Evolutionary conservation across 192 early-diverging fungal species (phyloP).

Genomic region (Endogone sp.): DNA sequence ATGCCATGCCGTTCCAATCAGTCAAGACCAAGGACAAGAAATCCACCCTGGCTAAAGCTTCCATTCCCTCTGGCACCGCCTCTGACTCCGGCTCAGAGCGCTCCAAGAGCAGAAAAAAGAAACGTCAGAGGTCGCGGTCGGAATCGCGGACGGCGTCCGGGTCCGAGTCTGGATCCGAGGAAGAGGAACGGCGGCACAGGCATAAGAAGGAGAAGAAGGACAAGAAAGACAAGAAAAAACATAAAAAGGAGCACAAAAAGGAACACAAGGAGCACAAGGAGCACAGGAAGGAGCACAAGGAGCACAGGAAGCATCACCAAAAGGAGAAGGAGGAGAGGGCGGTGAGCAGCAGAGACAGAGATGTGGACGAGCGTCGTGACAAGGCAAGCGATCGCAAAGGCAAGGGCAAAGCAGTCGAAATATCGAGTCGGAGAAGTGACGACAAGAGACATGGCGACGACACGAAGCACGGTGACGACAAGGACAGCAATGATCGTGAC

Average conservation of each 20-base stretch:
- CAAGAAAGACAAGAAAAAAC: constrained; percentile 15
- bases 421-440: background rate
- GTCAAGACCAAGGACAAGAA: constrained; percentile 11
- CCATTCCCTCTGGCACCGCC: background rate
- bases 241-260: no score
- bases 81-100: constrained; percentile 5
- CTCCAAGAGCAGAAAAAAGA: constrained; percentile 18
- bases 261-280: constrained; percentile 22
- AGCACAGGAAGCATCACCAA: constrained; percentile 3
- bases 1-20: background rate
- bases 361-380: background rate
- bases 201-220: constrained; percentile 34
- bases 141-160: constrained; percentile 21
- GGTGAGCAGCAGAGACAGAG: constrained; percentile 13
- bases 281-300: constrained; percentile 10
- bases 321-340: constrained; percentile 25
- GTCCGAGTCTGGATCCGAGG: constrained; percentile 16
- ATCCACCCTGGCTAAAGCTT: constrained; percentile 3
- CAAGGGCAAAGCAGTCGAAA: constrained; percentile 4
- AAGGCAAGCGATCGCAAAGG: constrained; percentile 1
- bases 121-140: constrained; percentile 17
- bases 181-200: constrained; percentile 26
- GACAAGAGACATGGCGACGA: background rate
- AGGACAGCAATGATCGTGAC: background rate
- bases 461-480: constrained; percentile 3